Percentiles rank a stretch among this genome's conserved stretches.
phyloP scores from a whole-genome alignment of 495 filamentous ascomycete species.

The Hyphodiscus hymeniophilus region DNA sequence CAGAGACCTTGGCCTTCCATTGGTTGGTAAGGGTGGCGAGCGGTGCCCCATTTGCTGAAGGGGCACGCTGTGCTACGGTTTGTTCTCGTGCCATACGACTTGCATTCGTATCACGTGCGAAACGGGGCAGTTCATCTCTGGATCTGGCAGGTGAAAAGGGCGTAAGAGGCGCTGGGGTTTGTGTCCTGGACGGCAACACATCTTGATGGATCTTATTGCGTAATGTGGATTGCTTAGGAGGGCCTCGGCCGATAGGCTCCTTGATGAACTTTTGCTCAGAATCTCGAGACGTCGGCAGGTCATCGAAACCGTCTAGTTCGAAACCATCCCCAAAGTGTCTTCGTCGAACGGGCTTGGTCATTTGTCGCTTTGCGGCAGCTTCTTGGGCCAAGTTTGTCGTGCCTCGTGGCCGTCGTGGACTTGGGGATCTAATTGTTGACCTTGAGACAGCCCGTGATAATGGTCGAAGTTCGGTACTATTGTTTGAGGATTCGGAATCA shows the following conservation, averaged over 20 bases:
- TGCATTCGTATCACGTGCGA: slow-evolving; percentile 89
- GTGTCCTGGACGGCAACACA: slow-evolving; percentile 37
- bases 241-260: slow-evolving; percentile 63
- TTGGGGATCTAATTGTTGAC: slow-evolving; percentile 47
- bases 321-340: slow-evolving; percentile 86
- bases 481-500: slow-evolving; percentile 57
- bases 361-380: slow-evolving; percentile 51
- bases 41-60: slow-evolving; percentile 37
- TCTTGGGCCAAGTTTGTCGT: slow-evolving; percentile 43
- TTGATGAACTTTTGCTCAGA: slow-evolving; percentile 77
- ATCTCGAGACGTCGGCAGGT: slow-evolving; percentile 80
- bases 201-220: slow-evolving; percentile 55
- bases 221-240: slow-evolving; percentile 44
- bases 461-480: slow-evolving; percentile 43
- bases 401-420: slow-evolving; percentile 38
- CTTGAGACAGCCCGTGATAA: slow-evolving; percentile 46
- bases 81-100: slow-evolving; percentile 86
- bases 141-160: slow-evolving; percentile 45
- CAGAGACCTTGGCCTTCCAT: slow-evolving; percentile 67
- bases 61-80: slow-evolving; percentile 53
- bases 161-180: slow-evolving; percentile 47
- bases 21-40: slow-evolving; percentile 63
- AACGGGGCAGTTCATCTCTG: slow-evolving; percentile 60
- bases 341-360: slow-evolving; percentile 65
- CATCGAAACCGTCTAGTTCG: slow-evolving; percentile 89